These are phyloP conservation scores for Tolypocladium ovalisporum DNA, from an alignment of 2,329 filamentous ascomycete genomes.

Conservation along the genomic window DNA sequence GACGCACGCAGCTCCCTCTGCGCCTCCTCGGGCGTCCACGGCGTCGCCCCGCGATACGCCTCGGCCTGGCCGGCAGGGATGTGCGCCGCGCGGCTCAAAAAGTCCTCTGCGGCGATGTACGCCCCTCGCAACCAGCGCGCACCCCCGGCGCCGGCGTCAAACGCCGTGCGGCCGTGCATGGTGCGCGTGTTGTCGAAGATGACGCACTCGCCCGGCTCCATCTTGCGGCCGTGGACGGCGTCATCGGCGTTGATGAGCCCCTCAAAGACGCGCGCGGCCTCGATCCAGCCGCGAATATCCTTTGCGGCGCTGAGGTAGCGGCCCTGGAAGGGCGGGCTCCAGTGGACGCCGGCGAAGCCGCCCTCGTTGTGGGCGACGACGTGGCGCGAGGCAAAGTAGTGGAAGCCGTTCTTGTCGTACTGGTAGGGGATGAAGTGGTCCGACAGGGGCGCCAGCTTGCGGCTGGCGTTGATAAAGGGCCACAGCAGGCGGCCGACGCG, in stretches of 20 bases:
- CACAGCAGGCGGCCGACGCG: constrained; percentile 37
- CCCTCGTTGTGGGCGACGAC: constrained; percentile 31
- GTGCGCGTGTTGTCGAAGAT: constrained; percentile 85
- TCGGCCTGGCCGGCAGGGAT: constrained; percentile 16
- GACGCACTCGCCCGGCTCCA: constrained; percentile 76
- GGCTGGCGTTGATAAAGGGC: constrained; percentile 6
- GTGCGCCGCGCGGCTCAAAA: constrained; percentile 23
- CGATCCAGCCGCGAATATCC: constrained; percentile 29
- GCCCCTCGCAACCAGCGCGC: constrained; percentile 76
- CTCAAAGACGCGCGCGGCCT: constrained; percentile 45
- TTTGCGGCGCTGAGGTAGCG: constrained; percentile 23
- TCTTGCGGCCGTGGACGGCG: constrained; percentile 57
- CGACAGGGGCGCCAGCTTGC: constrained; percentile 6
- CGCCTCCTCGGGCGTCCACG: constrained; percentile 15
- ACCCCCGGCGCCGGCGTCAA: constrained; percentile 51
- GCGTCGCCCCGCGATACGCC: constrained; percentile 9
- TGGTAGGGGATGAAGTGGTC: constrained; percentile 44
- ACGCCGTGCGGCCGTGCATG: constrained; percentile 72
- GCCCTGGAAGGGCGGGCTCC: constrained; percentile 73
- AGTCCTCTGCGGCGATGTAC: constrained; percentile 55
- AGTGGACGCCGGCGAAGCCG: constrained; percentile 29
- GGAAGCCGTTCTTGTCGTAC: constrained; percentile 55
- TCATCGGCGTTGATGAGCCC: constrained; percentile 41
- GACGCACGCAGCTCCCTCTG: constrained; percentile 12
- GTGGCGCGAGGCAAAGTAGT: constrained; percentile 48